These are phyloP conservation scores for Terana coerulea DNA, from an alignment of 768 basidiomycete species.

Conservation along the genomic window DNA sequence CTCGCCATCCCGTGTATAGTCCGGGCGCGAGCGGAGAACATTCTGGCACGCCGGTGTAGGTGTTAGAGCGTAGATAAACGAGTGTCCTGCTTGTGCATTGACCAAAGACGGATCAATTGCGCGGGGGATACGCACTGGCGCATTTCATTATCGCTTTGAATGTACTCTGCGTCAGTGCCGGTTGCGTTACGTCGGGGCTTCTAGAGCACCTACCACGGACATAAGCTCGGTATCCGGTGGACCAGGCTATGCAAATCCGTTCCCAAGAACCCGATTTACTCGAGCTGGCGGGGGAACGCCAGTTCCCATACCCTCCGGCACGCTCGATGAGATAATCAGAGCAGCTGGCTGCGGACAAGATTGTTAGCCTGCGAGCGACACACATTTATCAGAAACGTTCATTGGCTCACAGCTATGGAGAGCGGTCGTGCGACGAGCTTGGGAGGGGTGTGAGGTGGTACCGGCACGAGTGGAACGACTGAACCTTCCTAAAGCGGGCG, in stretches of 20 bases:
- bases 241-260: not conserved
- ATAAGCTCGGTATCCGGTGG: not conserved
- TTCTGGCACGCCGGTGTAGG: slow-evolving; percentile 1
- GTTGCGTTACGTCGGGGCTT: not conserved
- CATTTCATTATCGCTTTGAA: not conserved
- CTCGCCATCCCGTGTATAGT: not conserved
- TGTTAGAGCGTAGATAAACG: slow-evolving; percentile 14
- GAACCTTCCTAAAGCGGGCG: slow-evolving; percentile 8
- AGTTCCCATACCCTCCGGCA: not conserved
- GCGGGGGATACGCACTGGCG: not conserved
- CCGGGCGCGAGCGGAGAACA: not conserved
- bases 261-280: too few relatives aligned
- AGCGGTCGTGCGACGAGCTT: not conserved
- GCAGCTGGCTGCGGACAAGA: not conserved
- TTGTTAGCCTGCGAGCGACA: not conserved
- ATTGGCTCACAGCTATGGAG: not conserved
- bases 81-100: not conserved
- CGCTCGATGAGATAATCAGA: not conserved
- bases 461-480: not conserved
- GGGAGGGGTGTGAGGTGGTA: not conserved
- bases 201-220: not conserved
- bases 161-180: not conserved
- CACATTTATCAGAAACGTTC: not conserved
- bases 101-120: not conserved
- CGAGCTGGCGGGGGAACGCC: too few relatives aligned